Base-by-base conservation (phyloP, 768 basidiomycete species). In the Russula sp. region DNA sequence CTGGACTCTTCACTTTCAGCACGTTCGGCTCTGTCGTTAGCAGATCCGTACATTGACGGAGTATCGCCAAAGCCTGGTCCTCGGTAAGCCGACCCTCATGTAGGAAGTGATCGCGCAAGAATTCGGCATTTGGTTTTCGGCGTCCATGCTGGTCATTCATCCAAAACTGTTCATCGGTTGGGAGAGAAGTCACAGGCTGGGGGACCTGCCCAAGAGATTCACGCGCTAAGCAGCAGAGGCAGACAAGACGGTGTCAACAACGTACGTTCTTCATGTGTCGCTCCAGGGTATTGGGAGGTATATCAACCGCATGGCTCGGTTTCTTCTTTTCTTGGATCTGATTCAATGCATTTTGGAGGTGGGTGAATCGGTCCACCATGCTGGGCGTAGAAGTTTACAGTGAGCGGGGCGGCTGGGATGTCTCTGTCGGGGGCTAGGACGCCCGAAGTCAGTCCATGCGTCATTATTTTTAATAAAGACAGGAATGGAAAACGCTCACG, bases 81-180 rank as follows among this genome's bases (percentile, higher is more conserved):
- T 94, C 93, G 0, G 85, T 87, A 70, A 96, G 70, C 20, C 88
- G 75, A 1, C 93, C 93, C 71, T 95, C 94, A 13, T 80, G 79
- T 73, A 90, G 84, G 75, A 97, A 95, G 73, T 96, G 94, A 51
- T 88, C 82, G 73, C 91, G 91, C 65, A 97, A 77, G 74, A 88
- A 93, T 1, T 81, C 80, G 55, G 85, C 80, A 70, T 92, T 89
- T 32, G 91, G 87, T 66, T 83, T 82, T 56, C 76, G 74, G 40
- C 81, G 78, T 49, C 86, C 87, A 52, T 77, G 73, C 8, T 79
- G 79, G 66, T 83, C 79, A 27, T 70, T 68, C 48, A 77, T 69
- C 73, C 82, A 94, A 74, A 94, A 85, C 66, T 94, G 83, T 48
- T 82, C 84, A 64, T 92, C 88, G 1, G 84, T 82, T 0, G 91